phyloP scores from a whole-genome alignment of 139 green algal genomes.

The Zygnema cylindricum region DNA sequence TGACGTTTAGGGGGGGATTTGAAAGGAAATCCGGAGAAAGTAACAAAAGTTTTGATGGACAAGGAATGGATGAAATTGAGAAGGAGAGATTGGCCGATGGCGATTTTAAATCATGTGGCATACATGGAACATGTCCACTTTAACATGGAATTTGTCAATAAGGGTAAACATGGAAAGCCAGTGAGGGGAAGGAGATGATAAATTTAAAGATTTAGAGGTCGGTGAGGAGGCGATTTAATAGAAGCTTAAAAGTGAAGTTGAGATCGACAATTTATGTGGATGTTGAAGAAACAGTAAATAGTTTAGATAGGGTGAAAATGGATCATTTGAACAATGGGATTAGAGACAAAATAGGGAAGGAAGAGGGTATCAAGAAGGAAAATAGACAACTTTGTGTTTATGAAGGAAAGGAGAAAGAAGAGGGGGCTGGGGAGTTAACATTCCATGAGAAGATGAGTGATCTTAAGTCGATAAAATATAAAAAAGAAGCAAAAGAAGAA shows the following conservation, averaged over 20 bases:
- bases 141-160: no score
- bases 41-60: background rate
- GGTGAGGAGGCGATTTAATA: background rate
- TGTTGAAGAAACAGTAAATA: background rate
- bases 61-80: background rate
- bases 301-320: no score
- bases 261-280: background rate
- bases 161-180: no score
- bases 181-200: background rate
- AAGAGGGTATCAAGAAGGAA: background rate
- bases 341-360: no score
- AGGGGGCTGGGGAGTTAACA: background rate
- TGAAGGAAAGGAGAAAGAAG: background rate
- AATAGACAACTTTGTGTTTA: background rate
- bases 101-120: no score
- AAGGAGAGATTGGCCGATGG: background rate
- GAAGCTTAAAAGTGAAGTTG: background rate
- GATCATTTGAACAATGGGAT: no score
- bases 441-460: background rate
- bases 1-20: background rate
- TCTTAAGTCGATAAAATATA: background rate
- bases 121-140: no score
- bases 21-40: background rate
- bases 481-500: background rate
- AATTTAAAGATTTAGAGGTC: background rate